These are phyloP conservation scores for Porpolomopsis calyptriformis DNA, from an alignment of 768 basidiomycete genomes.

Conservation along the genomic window DNA sequence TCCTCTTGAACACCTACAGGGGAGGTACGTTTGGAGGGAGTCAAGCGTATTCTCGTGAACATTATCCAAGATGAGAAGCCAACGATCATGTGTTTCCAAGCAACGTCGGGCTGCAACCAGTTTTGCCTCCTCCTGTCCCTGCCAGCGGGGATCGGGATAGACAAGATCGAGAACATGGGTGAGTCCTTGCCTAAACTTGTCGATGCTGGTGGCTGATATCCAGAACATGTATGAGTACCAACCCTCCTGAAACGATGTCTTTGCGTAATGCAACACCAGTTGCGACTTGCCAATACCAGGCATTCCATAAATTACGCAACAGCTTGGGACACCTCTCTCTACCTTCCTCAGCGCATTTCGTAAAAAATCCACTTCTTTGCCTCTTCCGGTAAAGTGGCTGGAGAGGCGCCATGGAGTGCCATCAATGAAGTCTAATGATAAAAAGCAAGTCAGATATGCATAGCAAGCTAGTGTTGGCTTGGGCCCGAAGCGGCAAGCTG, in stretches of 20 bases:
- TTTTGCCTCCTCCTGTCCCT: background rate
- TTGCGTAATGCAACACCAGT: background rate
- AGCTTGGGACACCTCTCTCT: no score
- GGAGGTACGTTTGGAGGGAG: background rate
- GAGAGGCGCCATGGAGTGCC: no score
- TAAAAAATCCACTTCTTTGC: no score
- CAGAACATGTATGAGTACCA: background rate
- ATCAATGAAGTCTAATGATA: no score
- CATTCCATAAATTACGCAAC: no score
- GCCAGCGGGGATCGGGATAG: background rate
- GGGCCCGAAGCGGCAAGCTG: no score
- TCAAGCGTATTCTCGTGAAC: background rate
- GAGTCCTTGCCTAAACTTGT: background rate
- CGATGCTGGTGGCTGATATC: background rate
- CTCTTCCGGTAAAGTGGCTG: no score
- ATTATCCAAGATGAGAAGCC: conserved; percentile 1
- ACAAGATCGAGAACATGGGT: no score
- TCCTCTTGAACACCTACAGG: background rate
- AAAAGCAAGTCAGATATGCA: no score
- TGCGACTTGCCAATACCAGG: background rate
- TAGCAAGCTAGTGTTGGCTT: no score
- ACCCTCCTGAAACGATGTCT: background rate
- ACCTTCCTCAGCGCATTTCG: no score
- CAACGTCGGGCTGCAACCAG: background rate
- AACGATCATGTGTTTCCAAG: background rate